These are phyloP conservation scores for Neurospora discreta DNA, from an alignment of 495 filamentous ascomycete species.

Conservation along the genomic window DNA sequence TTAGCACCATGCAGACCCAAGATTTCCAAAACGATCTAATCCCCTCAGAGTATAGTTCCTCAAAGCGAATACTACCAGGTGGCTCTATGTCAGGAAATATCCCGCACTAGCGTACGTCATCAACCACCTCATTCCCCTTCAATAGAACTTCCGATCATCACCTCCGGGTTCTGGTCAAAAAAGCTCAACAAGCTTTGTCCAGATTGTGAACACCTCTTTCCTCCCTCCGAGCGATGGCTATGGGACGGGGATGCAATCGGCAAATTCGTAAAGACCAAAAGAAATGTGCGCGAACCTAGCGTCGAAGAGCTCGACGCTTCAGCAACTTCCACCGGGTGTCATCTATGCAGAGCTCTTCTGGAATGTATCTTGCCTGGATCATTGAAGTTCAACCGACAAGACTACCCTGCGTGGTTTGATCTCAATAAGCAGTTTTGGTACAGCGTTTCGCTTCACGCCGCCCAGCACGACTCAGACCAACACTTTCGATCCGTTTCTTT, in stretches of 20 bases:
- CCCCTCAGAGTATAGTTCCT: background rate
- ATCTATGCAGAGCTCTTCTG: background rate
- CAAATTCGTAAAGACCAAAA: background rate
- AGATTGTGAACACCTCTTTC: background rate
- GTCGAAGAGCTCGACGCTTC: background rate
- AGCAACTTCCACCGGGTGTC: background rate
- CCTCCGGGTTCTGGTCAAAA: background rate
- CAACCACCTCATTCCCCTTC: background rate
- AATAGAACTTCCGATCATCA: background rate
- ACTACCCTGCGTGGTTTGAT: background rate
- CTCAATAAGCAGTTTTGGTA: background rate
- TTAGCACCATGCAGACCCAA: background rate
- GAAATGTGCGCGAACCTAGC: background rate
- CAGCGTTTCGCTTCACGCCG: background rate
- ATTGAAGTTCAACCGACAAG: background rate
- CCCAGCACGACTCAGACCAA: background rate
- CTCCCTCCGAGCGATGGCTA: background rate
- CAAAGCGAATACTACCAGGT: background rate
- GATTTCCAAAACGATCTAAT: background rate
- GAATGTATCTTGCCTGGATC: background rate
- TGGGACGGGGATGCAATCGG: background rate
- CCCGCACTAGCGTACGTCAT: background rate
- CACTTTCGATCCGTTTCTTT: background rate
- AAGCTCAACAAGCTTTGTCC: background rate
- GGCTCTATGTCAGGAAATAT: background rate